Conservation (phyloP, 495 filamentous ascomycete species). For the Filosporella fistucella region DNA sequence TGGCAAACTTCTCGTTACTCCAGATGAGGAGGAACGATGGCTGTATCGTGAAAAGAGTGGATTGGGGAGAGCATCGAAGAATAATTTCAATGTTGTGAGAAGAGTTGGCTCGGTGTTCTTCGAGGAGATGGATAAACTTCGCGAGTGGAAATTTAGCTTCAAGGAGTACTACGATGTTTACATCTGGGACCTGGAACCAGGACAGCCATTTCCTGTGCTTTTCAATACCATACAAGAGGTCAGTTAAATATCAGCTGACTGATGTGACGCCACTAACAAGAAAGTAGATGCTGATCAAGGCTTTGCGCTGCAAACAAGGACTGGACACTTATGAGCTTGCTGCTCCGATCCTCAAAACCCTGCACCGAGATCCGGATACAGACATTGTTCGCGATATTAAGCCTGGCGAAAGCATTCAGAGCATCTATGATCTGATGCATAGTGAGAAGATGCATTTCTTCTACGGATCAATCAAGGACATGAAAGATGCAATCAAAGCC, state of each 20-base stretch:
- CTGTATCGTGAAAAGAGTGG: slow-evolving; percentile 38
- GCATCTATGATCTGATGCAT: slow-evolving; percentile 34
- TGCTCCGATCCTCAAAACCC: slow-evolving; percentile 31
- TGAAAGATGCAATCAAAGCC: slow-evolving; percentile 12
- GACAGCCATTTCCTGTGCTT: slow-evolving; percentile 18
- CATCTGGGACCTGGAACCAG: slow-evolving; percentile 43
- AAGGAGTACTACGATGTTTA: slow-evolving; percentile 47
- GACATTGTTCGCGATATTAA: slow-evolving; percentile 33
- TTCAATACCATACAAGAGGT: slow-evolving; percentile 30
- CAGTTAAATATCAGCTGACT: neutral
- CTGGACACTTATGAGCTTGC: slow-evolving; percentile 29
- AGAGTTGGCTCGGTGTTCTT: slow-evolving; percentile 37
- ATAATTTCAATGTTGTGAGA: slow-evolving; percentile 33
- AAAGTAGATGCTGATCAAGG: slow-evolving; percentile 36
- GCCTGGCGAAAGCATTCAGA: slow-evolving; percentile 33
- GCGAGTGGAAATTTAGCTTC: slow-evolving; percentile 43
- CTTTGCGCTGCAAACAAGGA: slow-evolving; percentile 26
- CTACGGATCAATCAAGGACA: slow-evolving; percentile 10
- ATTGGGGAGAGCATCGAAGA: slow-evolving; percentile 35
- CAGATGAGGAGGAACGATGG: slow-evolving; percentile 40
- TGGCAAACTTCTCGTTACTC: slow-evolving; percentile 38
- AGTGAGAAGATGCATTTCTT: slow-evolving; percentile 24
- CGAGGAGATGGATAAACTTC: slow-evolving; percentile 29
- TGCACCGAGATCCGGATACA: slow-evolving; percentile 34
- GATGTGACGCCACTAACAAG: neutral